Percentiles rank a stretch among this genome's conserved stretches.
These are phyloP conservation scores for Hyphopichia fennica DNA, from an alignment of 1,139 yeast species.

Conservation along the genomic window DNA sequence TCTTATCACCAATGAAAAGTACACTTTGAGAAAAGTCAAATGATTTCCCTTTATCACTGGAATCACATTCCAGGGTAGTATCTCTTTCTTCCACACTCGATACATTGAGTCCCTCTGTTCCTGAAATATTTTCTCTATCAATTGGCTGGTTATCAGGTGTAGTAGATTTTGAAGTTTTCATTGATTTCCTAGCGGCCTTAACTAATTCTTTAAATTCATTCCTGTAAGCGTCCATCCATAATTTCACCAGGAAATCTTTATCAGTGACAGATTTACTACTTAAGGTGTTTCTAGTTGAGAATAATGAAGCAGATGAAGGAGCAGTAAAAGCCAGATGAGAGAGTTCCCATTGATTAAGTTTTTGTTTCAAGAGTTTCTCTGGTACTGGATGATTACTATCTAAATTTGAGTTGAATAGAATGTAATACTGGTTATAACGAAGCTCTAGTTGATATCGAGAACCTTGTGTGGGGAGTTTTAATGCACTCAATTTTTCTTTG, in stretches of 20 bases:
- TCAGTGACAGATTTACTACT: constrained; percentile 33
- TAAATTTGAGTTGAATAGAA: constrained; percentile 78
- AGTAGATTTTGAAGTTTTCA: constrained; percentile 9
- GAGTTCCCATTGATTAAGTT: constrained; percentile 70
- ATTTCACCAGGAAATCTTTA: constrained; percentile 39
- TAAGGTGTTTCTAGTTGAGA: constrained; percentile 22
- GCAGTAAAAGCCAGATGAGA: constrained; percentile 37
- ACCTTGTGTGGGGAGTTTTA: constrained; percentile 64
- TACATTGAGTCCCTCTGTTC: too few relatives aligned
- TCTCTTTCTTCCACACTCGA: too few relatives aligned
- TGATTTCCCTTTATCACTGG: too few relatives aligned
- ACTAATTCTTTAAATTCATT: constrained; percentile 55
- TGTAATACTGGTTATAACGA: constrained; percentile 76
- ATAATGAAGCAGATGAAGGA: constrained; percentile 20
- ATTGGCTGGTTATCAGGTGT: neutral
- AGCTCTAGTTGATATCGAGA: constrained; percentile 61
- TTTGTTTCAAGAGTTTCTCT: constrained; percentile 52
- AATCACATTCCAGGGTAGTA: too few relatives aligned
- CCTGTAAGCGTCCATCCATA: constrained; percentile 53
- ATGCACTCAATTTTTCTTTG: constrained; percentile 55
- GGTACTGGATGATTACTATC: constrained; percentile 72
- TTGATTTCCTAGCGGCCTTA: constrained; percentile 45
- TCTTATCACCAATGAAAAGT: neutral
- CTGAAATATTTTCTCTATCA: too few relatives aligned
- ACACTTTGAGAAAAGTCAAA: neutral